phyloP scores from a whole-genome alignment of 1,284 basidiomycete genomes.

The Puccinia brachypodii region DNA sequence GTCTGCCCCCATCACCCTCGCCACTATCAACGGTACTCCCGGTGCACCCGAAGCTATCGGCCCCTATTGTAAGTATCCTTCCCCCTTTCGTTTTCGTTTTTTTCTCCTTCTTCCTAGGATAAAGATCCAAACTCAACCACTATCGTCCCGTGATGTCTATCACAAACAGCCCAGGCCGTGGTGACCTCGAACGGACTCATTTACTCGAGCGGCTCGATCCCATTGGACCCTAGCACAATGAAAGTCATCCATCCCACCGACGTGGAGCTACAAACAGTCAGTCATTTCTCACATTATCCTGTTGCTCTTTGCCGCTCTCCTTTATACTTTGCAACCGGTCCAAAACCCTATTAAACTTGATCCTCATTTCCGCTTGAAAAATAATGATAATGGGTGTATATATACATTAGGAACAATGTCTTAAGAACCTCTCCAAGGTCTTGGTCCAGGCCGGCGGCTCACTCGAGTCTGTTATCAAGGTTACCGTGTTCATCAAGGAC shows the following conservation, averaged over 20 bases:
- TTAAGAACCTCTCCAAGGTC: constrained; percentile 81
- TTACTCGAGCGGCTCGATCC: constrained; percentile 87
- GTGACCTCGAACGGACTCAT: constrained; percentile 75
- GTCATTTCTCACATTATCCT: constrained; percentile 49
- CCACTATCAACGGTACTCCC: constrained; percentile 25
- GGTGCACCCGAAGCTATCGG: constrained; percentile 56
- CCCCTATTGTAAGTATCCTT: constrained; percentile 53
- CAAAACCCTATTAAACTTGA: background rate
- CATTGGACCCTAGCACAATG: constrained; percentile 73
- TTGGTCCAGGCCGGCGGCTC: constrained; percentile 78
- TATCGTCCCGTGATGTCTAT: background rate
- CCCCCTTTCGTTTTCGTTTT: background rate
- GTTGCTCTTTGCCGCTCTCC: background rate
- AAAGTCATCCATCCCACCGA: constrained; percentile 71
- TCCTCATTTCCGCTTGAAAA: constrained; percentile 8
- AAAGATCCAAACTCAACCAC: background rate
- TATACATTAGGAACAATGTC: constrained; percentile 65
- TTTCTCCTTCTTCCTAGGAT: background rate
- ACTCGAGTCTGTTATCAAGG: constrained; percentile 76
- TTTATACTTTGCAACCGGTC: background rate
- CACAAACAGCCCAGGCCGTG: constrained; percentile 68
- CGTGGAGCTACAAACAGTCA: constrained; percentile 74
- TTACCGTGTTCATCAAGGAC: constrained; percentile 84
- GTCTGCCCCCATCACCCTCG: background rate
- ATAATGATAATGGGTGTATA: background rate